phyloP scores from a whole-genome alignment of 306 rosid genomes.

The Medicago arabica region DNA sequence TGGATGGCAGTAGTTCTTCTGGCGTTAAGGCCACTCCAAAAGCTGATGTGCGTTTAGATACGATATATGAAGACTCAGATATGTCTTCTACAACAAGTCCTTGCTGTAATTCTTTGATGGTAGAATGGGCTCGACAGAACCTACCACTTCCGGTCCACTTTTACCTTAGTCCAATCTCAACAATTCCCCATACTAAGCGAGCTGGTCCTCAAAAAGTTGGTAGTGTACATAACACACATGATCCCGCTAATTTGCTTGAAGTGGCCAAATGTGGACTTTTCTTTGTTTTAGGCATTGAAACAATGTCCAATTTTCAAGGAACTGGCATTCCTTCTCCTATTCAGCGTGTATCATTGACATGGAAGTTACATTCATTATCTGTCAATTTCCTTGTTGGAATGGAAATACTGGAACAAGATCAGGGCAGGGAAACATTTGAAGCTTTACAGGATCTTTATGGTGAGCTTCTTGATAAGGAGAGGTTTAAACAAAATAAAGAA shows the following conservation, averaged over 20 bases:
- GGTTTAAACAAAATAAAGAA: conserved; percentile 43
- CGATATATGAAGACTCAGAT: conserved; percentile 81
- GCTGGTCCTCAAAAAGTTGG: conserved; percentile 56
- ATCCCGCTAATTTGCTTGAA: conserved; percentile 59
- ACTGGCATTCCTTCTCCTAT: conserved; percentile 65
- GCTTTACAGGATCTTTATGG: conserved; percentile 92
- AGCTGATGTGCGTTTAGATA: conserved; percentile 54
- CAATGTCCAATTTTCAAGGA: conserved; percentile 67
- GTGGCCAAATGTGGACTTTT: conserved; percentile 82
- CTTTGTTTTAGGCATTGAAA: conserved; percentile 86
- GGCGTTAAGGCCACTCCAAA: conserved; percentile 51
- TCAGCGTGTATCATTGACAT: conserved; percentile 71
- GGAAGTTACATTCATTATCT: conserved; percentile 93
- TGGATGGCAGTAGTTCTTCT: conserved; percentile 42
- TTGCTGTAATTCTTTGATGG: conserved; percentile 51
- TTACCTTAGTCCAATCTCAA: conserved; percentile 85
- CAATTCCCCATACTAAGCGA: conserved; percentile 59
- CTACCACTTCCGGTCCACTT: conserved; percentile 84
- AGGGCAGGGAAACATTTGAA: conserved; percentile 71
- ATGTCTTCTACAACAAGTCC: conserved; percentile 44
- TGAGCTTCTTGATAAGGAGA: conserved; percentile 65
- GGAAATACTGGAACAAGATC: conserved; percentile 76
- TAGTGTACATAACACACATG: conserved; percentile 43
- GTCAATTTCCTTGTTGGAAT: conserved; percentile 83
- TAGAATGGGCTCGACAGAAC: conserved; percentile 91